phyloP scores from a whole-genome alignment of 345 rosid species.

The Populus deltoides region DNA sequence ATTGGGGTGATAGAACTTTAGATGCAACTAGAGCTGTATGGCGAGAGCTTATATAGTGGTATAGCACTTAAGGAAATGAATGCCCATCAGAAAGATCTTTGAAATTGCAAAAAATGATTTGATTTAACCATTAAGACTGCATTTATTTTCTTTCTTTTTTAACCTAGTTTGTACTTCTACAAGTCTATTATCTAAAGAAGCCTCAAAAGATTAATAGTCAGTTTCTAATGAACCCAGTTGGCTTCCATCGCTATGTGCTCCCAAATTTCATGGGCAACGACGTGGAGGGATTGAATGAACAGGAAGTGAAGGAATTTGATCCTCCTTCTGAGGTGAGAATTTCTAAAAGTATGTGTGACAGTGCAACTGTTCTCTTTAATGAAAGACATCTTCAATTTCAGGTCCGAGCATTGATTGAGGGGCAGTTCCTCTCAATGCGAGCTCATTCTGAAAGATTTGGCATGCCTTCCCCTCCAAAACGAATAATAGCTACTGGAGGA shows the following conservation, averaged over 20 bases:
- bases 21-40: no score
- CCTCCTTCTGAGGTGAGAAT: constrained; percentile 77
- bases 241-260: constrained; percentile 71
- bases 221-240: constrained; percentile 47
- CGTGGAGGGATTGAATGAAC: constrained; percentile 46
- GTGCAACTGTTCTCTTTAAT: neutral
- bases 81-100: no score
- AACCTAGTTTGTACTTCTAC: neutral
- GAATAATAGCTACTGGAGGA: constrained; percentile 94
- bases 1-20: no score
- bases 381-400: constrained; percentile 29
- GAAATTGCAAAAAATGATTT: no score
- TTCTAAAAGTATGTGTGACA: neutral
- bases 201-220: neutral
- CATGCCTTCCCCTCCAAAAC: constrained; percentile 81
- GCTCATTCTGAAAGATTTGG: constrained; percentile 90
- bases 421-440: constrained; percentile 85
- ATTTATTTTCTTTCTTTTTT: neutral
- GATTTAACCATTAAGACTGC: no score
- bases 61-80: no score
- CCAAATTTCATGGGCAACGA: constrained; percentile 50
- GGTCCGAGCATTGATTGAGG: constrained; percentile 89
- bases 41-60: no score
- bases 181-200: neutral
- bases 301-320: constrained; percentile 72